A percentile compares a stretch with the other conserved stretches of the same genome.
These are phyloP conservation scores for Gentiana macrophylla DNA, from an alignment of 257 asterid genomes.

Conservation along the genomic window DNA sequence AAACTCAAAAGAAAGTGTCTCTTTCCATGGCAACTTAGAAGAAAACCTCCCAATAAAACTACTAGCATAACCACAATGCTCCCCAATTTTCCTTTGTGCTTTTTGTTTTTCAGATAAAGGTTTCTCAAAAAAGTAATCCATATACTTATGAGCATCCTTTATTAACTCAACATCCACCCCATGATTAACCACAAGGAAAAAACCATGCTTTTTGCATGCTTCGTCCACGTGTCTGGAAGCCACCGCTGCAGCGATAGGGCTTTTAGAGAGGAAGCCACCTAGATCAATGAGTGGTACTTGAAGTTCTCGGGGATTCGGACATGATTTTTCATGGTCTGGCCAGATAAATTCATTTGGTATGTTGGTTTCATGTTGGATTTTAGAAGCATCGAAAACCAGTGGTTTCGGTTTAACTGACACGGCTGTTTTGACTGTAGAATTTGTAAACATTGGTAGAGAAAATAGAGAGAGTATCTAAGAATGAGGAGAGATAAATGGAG, in stretches of 20 bases:
- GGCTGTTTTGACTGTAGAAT: slow-evolving; percentile 14
- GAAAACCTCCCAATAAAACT: slow-evolving; percentile 86
- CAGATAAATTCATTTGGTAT: slow-evolving; percentile 72
- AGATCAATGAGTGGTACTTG: slow-evolving; percentile 58
- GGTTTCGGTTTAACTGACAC: not conserved
- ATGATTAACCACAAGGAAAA: slow-evolving; percentile 69
- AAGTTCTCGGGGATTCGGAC: slow-evolving; percentile 29
- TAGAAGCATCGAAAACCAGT: slow-evolving; percentile 39
- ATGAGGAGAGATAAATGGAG: no score
- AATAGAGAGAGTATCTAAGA: no score
- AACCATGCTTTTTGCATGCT: slow-evolving; percentile 62
- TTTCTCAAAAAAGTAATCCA: slow-evolving; percentile 57
- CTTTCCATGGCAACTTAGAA: slow-evolving; percentile 92
- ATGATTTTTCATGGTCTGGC: slow-evolving; percentile 84
- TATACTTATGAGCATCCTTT: slow-evolving; percentile 46
- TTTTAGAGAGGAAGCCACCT: slow-evolving; percentile 59
- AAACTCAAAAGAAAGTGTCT: slow-evolving; percentile 73
- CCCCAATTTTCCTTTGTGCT: slow-evolving; percentile 62
- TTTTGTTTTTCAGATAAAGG: slow-evolving; percentile 50
- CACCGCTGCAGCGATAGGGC: slow-evolving; percentile 26
- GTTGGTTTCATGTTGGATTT: slow-evolving; percentile 26
- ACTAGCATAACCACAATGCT: slow-evolving; percentile 86
- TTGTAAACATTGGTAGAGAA: slow-evolving; percentile 52
- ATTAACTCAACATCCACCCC: slow-evolving; percentile 52
- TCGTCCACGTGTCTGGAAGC: slow-evolving; percentile 56